Base-by-base conservation (phyloP, 148 eudicot species). In the Vaccinium vitisidaea region DNA sequence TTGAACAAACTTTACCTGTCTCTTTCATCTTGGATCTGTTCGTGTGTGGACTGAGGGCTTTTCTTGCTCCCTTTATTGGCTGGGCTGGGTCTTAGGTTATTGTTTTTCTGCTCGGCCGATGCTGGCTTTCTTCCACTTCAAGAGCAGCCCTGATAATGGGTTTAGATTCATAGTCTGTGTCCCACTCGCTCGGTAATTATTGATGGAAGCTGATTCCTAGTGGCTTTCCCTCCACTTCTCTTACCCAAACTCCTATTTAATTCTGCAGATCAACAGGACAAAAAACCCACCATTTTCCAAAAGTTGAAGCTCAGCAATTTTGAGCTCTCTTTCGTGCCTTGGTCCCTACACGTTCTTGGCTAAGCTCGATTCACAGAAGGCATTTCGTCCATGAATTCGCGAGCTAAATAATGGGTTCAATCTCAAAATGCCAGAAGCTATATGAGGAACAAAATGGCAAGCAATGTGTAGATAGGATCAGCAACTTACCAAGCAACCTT, bases 321-420 rank as follows among this genome's bases (percentile, higher is more conserved):
- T 56, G 61, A 56, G 21, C 70, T 23, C 30, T 23, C 30, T 23
- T 23, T 23, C 25, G 8, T 61, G 27, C 25, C 67, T n/a, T 2
- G 2, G 67, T n/a, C 2, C 8, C 67, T 61, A 61, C 5, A n/a
- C 5, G 67, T 61, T 65, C 70, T 65, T 65, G 4, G 70, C 70
- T 25, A 67, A 19, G 32, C 73, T 8, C 16, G 0, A 10, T 11
- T 9, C 9, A 13, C 6, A 23, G 1, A 21, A 2, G 2, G 71
- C 6, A 67, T n/a, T 67, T 67, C 1, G 15, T 2, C 2, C 5
- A 13, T 25, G 25, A 23, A 25, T n/a, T 23, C 6, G 2, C 36
- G 73, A 46, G 21, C 53, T 2, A 15, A 82, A 73, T 27, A 46
- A 82, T 82, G 79, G 46, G 12, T 14, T 82, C 84, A 30, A 53